Conservation (phyloP, 768 basidiomycete genomes). For the Galerina marginata region DNA sequence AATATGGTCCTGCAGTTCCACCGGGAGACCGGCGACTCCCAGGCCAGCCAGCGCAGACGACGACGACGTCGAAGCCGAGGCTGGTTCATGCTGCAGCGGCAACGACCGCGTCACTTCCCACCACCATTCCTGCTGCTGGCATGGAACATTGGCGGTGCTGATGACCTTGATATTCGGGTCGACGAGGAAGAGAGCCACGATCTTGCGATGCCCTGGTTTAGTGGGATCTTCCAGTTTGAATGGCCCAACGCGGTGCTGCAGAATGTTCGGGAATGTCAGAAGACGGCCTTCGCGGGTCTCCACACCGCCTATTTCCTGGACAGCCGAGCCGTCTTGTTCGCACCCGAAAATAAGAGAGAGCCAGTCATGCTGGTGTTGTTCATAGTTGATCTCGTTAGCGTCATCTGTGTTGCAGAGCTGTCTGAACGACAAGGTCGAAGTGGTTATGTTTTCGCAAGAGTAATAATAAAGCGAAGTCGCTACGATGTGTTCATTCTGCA, state of each 20-base stretch:
- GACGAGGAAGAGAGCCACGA: slow-evolving; percentile 49
- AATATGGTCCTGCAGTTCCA: slow-evolving; percentile 21
- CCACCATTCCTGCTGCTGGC: slow-evolving; percentile 39
- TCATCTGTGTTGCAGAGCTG: slow-evolving; percentile 15
- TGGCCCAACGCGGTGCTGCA: slow-evolving; percentile 44
- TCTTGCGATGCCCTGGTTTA: slow-evolving; percentile 48
- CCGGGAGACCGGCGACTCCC: slow-evolving; percentile 7
- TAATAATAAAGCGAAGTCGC: slow-evolving; percentile 38
- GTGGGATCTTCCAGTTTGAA: slow-evolving; percentile 42
- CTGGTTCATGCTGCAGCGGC: slow-evolving; percentile 3
- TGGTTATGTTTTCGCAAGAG: slow-evolving; percentile 29
- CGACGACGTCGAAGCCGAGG: background rate
- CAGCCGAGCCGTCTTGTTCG: slow-evolving; percentile 22
- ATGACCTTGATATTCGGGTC: slow-evolving; percentile 37
- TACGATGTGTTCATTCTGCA: slow-evolving; percentile 39
- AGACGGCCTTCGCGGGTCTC: slow-evolving; percentile 40
- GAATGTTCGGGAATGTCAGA: slow-evolving; percentile 47
- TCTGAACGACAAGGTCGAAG: slow-evolving; percentile 28
- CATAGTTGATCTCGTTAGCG: slow-evolving; percentile 16
- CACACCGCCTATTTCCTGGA: slow-evolving; percentile 39
- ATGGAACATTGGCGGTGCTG: slow-evolving; percentile 35
- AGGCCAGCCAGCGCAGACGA: background rate
- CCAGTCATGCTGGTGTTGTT: slow-evolving; percentile 34
- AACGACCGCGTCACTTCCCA: slow-evolving; percentile 14
- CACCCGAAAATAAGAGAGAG: slow-evolving; percentile 32